Evolutionary conservation across 192 early-diverging fungal genomes (phyloP), one percentile per base, ranked within the genome.

Genomic region (Backusella sp.): DNA sequence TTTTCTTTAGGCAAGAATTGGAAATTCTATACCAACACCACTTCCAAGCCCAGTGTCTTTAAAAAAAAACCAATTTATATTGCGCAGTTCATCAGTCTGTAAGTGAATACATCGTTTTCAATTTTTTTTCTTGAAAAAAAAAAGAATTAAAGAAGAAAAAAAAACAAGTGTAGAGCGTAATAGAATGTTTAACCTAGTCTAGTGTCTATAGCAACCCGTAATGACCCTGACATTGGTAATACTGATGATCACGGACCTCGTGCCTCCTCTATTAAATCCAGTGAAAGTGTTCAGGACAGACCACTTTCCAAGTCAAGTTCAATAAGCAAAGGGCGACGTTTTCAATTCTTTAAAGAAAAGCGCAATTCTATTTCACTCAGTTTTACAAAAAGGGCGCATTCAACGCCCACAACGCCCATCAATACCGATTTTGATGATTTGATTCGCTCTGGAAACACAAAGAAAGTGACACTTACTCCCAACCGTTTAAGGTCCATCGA

Each of bases 401-500:
- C 44, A 6, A 23, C 67, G n/a, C 77, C 34, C 19, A 46, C 66
- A 19, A 52, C 36, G 15, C 37, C 68, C 3, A 32, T 28, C 26
- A 67, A 66, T 5, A 39, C 76, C 6, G 73, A 83, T 30, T 90
- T 90, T 76, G 88, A 90, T 49, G 80, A 84, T 68, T 56, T 90
- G 28, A 86, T 90, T 53, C 77, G 80, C 19, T 86, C 82, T 37
- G 86, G 85, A 73, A 82, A 88, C 36, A 90, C 89, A 14, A 86
- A 87, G 83, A 87, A 87, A 52, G 85, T 90, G 17, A 83, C 84
- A 23, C 73, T 90, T n/a, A 90, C 89, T 8, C 89, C 89, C 19
- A 88, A 88, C 72, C 81, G 89, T 68, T 75, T 90, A 35, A 77
- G 81, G 7, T 86, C 87, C 4, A 88, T 90, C 66, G 89, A 90